Percentiles rank a stretch among this genome's conserved stretches.
Evolutionary conservation across 1,284 basidiomycete species (phyloP).

Genomic region (Ceratobasidium sp.): DNA sequence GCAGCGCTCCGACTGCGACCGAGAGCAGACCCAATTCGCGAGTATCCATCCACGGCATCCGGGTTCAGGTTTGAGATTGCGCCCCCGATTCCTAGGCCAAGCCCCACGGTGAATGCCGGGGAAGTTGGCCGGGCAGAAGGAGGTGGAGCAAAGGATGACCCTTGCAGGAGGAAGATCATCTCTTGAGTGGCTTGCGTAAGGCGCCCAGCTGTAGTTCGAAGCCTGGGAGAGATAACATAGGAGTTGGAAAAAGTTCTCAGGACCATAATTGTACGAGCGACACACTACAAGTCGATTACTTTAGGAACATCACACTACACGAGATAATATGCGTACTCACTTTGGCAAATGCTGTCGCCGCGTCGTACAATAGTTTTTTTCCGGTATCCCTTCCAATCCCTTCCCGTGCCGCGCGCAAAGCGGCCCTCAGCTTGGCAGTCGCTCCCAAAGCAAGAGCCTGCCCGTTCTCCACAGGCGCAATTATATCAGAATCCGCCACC

Average conservation of each 20-base stretch:
- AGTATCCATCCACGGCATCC: conserved; percentile 26
- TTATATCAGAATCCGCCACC: conserved; percentile 13
- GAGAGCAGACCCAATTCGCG: conserved; percentile 58
- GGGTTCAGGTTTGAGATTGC: conserved; percentile 2
- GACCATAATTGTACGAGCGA: conserved; percentile 44
- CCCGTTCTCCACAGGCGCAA: conserved; percentile 54
- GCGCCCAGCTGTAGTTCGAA: conserved; percentile 73
- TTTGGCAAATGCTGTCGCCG: conserved; percentile 77
- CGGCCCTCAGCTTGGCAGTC: conserved; percentile 66
- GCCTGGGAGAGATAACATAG: conserved; percentile 64
- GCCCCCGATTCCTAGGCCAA: conserved; percentile 47
- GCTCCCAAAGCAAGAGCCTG: conserved; percentile 67
- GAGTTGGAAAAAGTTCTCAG: conserved; percentile 52
- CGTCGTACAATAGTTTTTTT: conserved; percentile 69
- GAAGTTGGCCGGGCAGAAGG: conserved; percentile 67
- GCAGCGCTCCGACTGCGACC: conserved; percentile 71
- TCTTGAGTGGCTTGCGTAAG: conserved; percentile 81
- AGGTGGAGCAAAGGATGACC: conserved; percentile 77
- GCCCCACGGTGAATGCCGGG: conserved; percentile 56
- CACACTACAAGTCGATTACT: conserved; percentile 30
- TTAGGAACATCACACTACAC: background rate
- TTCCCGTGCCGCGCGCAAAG: conserved; percentile 65
- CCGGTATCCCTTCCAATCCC: conserved; percentile 60
- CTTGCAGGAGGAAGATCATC: conserved; percentile 78
- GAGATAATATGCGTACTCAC: conserved; percentile 30